phyloP scores from a whole-genome alignment of 2,329 filamentous ascomycete species.

The Tolypocladium guangdongense region DNA sequence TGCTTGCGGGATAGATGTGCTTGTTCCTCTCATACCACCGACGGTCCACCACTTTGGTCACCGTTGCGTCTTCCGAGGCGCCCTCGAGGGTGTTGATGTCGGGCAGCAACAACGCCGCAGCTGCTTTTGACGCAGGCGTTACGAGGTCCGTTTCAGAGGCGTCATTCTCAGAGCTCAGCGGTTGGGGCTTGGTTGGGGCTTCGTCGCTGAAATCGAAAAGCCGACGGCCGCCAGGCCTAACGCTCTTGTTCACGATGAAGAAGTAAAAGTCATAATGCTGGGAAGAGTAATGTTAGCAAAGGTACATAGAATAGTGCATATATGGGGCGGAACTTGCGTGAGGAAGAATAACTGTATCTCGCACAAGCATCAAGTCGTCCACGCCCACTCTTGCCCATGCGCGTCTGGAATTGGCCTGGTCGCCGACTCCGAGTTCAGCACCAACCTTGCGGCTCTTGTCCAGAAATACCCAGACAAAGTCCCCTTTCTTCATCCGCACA shows the following conservation, averaged over 20 bases:
- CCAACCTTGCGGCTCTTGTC: slow-evolving; percentile 87
- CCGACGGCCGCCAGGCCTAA: slow-evolving; percentile 57
- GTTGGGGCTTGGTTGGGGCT: slow-evolving; percentile 20
- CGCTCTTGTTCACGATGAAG: slow-evolving; percentile 82
- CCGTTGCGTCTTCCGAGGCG: slow-evolving; percentile 60
- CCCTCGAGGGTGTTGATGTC: slow-evolving; percentile 59
- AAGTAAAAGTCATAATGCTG: slow-evolving; percentile 97
- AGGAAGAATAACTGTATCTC: slow-evolving; percentile 83
- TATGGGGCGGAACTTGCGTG: slow-evolving; percentile 53
- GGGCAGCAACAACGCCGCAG: slow-evolving; percentile 26
- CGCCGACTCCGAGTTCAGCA: slow-evolving; percentile 67
- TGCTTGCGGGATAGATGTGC: slow-evolving; percentile 92
- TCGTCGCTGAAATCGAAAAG: slow-evolving; percentile 67
- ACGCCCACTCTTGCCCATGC: slow-evolving; percentile 92
- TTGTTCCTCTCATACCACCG: slow-evolving; percentile 97
- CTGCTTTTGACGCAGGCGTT: slow-evolving; percentile 23
- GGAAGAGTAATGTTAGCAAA: background rate
- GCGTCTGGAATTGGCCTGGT: slow-evolving; percentile 52
- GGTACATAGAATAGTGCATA: background rate
- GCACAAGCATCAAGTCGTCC: slow-evolving; percentile 88
- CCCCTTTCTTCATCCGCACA: slow-evolving; percentile 85
- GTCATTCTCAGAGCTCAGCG: background rate
- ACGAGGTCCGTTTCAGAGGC: slow-evolving; percentile 12
- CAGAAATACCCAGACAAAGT: slow-evolving; percentile 84
- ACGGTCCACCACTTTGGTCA: slow-evolving; percentile 91